Evolutionary conservation across 768 basidiomycete genomes (phyloP), one percentile per base, ranked within the genome.

Genomic region (Podaxis sp.): DNA sequence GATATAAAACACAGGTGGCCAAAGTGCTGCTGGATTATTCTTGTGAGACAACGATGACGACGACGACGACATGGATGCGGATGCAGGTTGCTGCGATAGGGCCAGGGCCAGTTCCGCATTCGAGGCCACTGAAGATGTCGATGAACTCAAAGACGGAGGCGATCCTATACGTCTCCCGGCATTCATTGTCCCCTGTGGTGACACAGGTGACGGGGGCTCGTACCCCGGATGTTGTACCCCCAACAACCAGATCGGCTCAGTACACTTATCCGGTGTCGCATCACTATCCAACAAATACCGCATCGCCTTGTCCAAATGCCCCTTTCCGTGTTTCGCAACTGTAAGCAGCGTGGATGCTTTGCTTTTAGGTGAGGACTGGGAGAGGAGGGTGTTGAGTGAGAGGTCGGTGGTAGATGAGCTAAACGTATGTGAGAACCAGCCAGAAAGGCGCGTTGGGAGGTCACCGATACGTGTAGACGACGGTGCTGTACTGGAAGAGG

Each of bases 281-380:
- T 98, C 95, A 65, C 85, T 85, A 74, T 98, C 95, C 62, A 96
- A 80, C n/a, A 98, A 78, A 74, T 94, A 92, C 48, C 93, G 81
- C 79, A 94, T 85, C 2, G 90, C 91, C 71, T 89, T 90, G 76
- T 91, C 90, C 53, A 91, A 73, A 61, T 89, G 87, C 23, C 86
- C 88, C 65, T 88, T 89, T 44, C 89, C 86, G 66, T 88, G 84
- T 67, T 85, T 87, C 2, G 87, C 88, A 0, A 87, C 88, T 1
- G 84, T 81, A 52, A 91, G 76, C 11, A 91, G 76, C 0, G 86
- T 79, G 16, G 74, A 67, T 2, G 35, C 65, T 42, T 40, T 55
- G 47, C 21, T 59, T 53, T 47, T 65, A 40, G 66, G 65, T 3
- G 67, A 65, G 13, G 71, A 53, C 47, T 72, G 77, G 2, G 77